Evolutionary conservation across 768 basidiomycete genomes (phyloP), one percentile per base, ranked within the genome.

Genomic region (Mycena crocata): DNA sequence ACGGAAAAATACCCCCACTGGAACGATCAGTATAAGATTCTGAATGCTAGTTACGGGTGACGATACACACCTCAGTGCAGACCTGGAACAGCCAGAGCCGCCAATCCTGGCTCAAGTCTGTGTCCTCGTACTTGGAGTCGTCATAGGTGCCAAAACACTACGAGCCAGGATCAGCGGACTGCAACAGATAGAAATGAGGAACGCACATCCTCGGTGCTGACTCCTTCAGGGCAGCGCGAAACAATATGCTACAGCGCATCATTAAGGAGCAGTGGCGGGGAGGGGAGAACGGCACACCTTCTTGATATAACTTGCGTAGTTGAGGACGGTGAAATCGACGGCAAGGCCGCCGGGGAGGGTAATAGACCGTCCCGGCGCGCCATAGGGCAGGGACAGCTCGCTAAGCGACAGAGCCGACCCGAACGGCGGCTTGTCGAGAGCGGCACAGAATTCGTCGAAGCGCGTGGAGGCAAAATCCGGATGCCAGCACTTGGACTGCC

Each of bases 1-100:
- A 93, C 94, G 32, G 85, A 89, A 76, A 97, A 96, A 78, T 94
- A 99, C 2, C 96, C 97, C 97, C 97, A 98, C 73, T 97, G 88
- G 12, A 46, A 44, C 7, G 42, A 37, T 23, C 12, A 34, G 32
- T 17, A 39, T 59, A 21, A 56, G 48, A 23, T 9, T 57, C 12
- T 32, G 52, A 5, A 39, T 24, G 34, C 7, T 14, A 34, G 17
- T 12, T 12, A 21, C 37, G 15, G 31, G 24, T 13, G 19, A 19
- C 13, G 24, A 4, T 12, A 9, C 24, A 59, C 51, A 70, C 69
- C 65, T 70, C 69, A 0, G 94, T 95, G 82, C 95, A 96, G 57
- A 95, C 93, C 79, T 94, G 96, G 85, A 95, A 97, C 7, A 83
- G 70, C 96, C 96, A 98, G 15, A 91, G 79, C 44, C 94, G 85